Evolutionary conservation across 148 eudicot species (phyloP).

Genomic region (Vaccinium myrtillus): DNA sequence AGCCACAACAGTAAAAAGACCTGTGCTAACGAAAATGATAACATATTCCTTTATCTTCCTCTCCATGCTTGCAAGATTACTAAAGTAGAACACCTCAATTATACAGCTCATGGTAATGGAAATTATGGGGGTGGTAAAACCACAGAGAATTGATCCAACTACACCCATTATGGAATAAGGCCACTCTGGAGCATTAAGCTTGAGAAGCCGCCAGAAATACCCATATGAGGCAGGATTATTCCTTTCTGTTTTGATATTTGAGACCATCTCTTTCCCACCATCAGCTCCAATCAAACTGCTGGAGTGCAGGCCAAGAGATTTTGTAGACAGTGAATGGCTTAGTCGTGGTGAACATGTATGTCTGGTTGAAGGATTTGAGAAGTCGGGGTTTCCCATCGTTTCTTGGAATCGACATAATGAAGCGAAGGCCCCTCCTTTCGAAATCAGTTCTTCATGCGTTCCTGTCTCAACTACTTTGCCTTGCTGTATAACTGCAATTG

Average conservation of each 20-base stretch:
- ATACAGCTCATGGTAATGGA: constrained; percentile 95
- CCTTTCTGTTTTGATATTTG: constrained; percentile 75
- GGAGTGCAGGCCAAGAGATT: constrained; percentile 87
- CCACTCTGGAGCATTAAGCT: constrained; percentile 95
- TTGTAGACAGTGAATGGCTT: constrained; percentile 80
- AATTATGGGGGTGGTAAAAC: constrained; percentile 88
- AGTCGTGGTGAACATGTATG: constrained; percentile 72
- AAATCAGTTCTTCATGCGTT: constrained; percentile 80
- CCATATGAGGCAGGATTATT: constrained; percentile 78
- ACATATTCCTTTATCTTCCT: constrained; percentile 95
- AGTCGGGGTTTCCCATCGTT: constrained; percentile 85
- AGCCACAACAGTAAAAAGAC: constrained; percentile 89
- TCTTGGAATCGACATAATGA: constrained; percentile 91
- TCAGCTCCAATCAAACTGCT: constrained; percentile 94
- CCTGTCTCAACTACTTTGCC: constrained; percentile 93
- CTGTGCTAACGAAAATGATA: constrained; percentile 89
- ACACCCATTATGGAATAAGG: constrained; percentile 97
- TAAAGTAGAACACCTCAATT: constrained; percentile 94
- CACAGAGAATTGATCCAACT: constrained; percentile 83
- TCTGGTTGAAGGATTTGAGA: constrained; percentile 81
- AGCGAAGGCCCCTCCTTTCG: constrained; percentile 84
- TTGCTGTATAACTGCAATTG: constrained; percentile 87
- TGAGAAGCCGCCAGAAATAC: constrained; percentile 77
- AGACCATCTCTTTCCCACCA: constrained; percentile 92
- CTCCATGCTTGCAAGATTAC: constrained; percentile 75